Base-by-base conservation (phyloP, 2,329 filamentous ascomycete species). In the Cylindrodendrum hubeiense region DNA sequence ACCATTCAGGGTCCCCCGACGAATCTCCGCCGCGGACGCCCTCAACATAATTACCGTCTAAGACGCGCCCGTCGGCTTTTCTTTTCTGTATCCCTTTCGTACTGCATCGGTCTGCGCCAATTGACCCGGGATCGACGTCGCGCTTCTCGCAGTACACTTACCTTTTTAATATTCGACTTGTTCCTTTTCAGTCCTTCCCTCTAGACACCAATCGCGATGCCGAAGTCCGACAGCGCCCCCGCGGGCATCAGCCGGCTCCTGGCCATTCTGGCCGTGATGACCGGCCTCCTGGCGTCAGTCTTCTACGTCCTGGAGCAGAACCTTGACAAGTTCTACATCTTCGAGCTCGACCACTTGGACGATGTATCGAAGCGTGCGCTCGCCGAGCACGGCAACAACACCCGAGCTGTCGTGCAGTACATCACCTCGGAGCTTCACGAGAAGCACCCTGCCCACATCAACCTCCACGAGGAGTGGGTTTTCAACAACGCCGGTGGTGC, bases 401-500 rank as follows among this genome's bases (percentile, higher is more conserved):
- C 93, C 15, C 80, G 84, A 62, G 84, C 84, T 60, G 86, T 94
- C 10, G 91, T 94, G 65, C 77, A 85, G 69, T 90, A 87, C 81
- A 94, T 97, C 71, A 89, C 93, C 55, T 76, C 82, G 65, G 90
- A 93, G 81, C 85, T 97, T 60, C 83, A 84, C 71, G 76, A 76
- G 51, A 86, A 85, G 73, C 73, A 82, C 77, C 77, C 81, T 54
- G 73, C 75, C 53, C 82, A 93, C 79, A 76, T 95, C 76, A 94
- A 92, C 81, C 77, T 87, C 60, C 83, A 91, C 64, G 89, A 95
- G 81, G 91, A 95, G 79, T 97, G 93, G 93, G 86, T 97, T 49
- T 95, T 97, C 75, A 97, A 97, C 85, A 97, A 97, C 76, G 93
- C 93, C 55, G 94, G 94, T 56, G 94, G 94, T 68, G 93, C 93